Base-by-base conservation (phyloP, 1,284 basidiomycete species). In the Xerocomus nothofagi region DNA sequence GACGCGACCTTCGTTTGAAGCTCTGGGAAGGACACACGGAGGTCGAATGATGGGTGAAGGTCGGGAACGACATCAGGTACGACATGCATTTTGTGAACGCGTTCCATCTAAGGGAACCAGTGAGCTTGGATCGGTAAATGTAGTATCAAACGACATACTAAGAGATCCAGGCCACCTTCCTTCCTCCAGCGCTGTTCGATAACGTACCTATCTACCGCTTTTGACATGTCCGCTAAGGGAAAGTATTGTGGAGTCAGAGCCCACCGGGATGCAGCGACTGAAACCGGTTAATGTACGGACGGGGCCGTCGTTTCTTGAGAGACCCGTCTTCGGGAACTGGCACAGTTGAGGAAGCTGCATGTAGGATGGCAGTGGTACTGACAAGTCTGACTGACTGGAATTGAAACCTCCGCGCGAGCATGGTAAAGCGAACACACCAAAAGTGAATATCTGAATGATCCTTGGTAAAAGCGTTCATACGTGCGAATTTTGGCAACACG, bases 81-180 rank as follows among this genome's bases (percentile, higher is more conserved):
- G 45, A 98, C 84, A 44, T 86, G 74, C 91, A 98, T 93, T 71
- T 93, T 87, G 61, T 89, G 77, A 39, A 96, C 69, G 59, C 94
- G 86, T 68, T 98, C 91, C 91, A 97, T 97, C 85, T 93, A 49
- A 9, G 17, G n/a, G 14, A 43, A n/a, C n/a, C 32, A 38, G 45
- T 54, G 36, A 40, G 36, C 29, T 24, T 17, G 7, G 23, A 7
- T 39, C 26, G n/a, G 34, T 15, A 44, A 23, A 8, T 40, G 3
- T n/a, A n/a, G 14, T 34, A 30, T 43, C 1, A 31, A 29, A 30
- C n/a, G n/a, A n/a, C 86, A 38, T 53, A 92, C 91, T 66, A 97
- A 72, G 37, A 93, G 74, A 63, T 96, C 93, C 40, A 97, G 73
- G 33, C 79, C 77, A 6, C 95, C 94, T 30, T 91, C 81, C 49